Base-by-base conservation (phyloP, 768 basidiomycete genomes). In the Termitomyces sp. region DNA sequence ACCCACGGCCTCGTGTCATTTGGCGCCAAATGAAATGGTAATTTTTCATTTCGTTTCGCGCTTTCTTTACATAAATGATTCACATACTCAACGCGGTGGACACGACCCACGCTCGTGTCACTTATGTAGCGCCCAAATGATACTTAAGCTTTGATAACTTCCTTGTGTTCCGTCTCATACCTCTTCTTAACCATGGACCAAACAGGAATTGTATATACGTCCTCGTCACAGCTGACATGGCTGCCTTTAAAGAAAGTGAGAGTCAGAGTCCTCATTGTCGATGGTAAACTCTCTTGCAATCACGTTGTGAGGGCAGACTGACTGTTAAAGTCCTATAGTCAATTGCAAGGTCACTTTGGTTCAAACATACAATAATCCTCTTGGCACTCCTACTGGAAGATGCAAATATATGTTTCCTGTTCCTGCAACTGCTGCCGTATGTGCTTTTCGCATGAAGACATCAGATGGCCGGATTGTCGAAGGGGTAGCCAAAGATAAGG, bases 321-420 rank as follows among this genome's bases (percentile, higher is more conserved):
- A 52, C 35, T 20, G 14, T 54, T 28, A 51, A 51, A 22, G 13
- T 14, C 35, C 30, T 16, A n/a, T 13, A 36, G 44, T 48, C 16
- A 81, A 80, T 77, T n/a, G 77, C 79, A 1, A 71, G 72, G 70
- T 80, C 0, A 68, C 73, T 2, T 61, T 82, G 40, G 59, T 61
- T 1, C 80, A 81, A 53, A 67, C 65, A 0, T 82, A 75, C 64
- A 64, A 54, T 16, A 82, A 82, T 58, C 61, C 71, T 0, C 69
- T 70, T 4, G 64, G 68, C 9, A 60, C 58, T 35, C 64, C 73
- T 1, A 83, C 81, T 0, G 65, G 68, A 42, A 70, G 77, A 47
- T 81, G 79, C 28, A 75, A 80, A 33, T 87, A 85, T 65, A 72
- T 77, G 40, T 86, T 87, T 60, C 84, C 85, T 9, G 74, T 86